Evolutionary conservation across 192 early-diverging fungal genomes (phyloP).

Genomic region (Gigaspora rosea): DNA sequence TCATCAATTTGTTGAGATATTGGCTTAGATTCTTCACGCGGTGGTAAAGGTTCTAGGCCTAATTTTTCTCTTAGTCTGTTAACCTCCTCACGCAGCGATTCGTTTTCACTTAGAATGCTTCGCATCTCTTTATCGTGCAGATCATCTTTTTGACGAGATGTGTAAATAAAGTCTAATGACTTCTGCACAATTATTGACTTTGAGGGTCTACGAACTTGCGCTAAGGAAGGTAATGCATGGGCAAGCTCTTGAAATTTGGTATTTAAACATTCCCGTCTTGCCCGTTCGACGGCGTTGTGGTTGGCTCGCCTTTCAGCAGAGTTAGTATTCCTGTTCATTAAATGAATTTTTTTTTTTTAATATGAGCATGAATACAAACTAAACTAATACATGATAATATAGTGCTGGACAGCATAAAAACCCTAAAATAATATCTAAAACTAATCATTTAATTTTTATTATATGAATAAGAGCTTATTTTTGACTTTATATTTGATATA

Average conservation of each 20-base stretch:
- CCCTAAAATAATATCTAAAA: too few species aligned
- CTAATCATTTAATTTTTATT: too few species aligned
- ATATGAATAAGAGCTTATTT: too few species aligned
- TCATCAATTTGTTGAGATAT: slow-evolving; percentile 11
- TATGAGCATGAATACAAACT: not conserved
- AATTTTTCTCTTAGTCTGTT: slow-evolving; percentile 60
- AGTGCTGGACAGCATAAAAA: too few species aligned
- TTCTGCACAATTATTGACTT: slow-evolving; percentile 82
- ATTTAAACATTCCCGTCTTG: slow-evolving; percentile 79
- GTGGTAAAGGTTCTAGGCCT: slow-evolving; percentile 52
- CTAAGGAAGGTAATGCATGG: slow-evolving; percentile 72
- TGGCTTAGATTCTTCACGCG: slow-evolving; percentile 9
- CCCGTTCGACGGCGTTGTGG: slow-evolving; percentile 82
- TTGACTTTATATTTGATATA: too few species aligned
- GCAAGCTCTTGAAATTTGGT: slow-evolving; percentile 81
- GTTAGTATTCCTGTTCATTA: slow-evolving; percentile 37
- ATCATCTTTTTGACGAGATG: slow-evolving; percentile 39
- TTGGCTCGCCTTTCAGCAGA: slow-evolving; percentile 68
- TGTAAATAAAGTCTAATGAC: slow-evolving; percentile 67
- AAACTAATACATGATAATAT: not conserved
- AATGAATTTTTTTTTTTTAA: not conserved
- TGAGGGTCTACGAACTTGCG: slow-evolving; percentile 72
- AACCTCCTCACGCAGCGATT: slow-evolving; percentile 60
- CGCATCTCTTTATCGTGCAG: slow-evolving; percentile 47
- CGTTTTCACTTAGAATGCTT: slow-evolving; percentile 49